phyloP scores from a whole-genome alignment of 2,329 filamentous ascomycete genomes.

The Coniella lustricola region DNA sequence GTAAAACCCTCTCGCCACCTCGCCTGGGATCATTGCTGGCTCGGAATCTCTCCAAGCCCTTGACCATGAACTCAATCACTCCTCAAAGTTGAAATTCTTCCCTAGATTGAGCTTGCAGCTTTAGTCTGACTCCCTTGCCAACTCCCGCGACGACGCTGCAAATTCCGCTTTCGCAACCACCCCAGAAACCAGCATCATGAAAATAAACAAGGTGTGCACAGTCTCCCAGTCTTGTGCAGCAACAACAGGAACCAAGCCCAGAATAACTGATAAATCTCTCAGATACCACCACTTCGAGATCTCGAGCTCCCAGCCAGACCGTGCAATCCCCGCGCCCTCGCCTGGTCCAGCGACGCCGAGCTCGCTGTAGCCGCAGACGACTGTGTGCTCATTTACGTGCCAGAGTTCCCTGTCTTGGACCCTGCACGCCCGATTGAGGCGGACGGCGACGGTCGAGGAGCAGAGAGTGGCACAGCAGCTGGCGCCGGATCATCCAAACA shows the following conservation, averaged over 20 bases:
- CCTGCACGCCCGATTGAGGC: slow-evolving; percentile 6
- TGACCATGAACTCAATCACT: no score
- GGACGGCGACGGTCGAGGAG: slow-evolving; percentile 3
- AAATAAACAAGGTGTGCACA: slow-evolving; percentile 9
- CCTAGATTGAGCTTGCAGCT: background rate
- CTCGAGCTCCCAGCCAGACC: slow-evolving; percentile 25
- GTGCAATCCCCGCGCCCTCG: slow-evolving; percentile 29
- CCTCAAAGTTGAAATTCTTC: background rate
- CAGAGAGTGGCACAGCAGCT: background rate
- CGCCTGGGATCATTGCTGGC: background rate
- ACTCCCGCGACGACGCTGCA: background rate
- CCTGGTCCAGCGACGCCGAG: slow-evolving; percentile 53
- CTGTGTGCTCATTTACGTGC: slow-evolving; percentile 43
- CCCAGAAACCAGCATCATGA: slow-evolving; percentile 1
- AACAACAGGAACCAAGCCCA: no score
- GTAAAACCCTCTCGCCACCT: background rate
- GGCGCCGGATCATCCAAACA: background rate
- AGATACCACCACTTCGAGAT: slow-evolving; percentile 40
- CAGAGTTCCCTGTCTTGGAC: slow-evolving; percentile 31
- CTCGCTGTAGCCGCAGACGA: slow-evolving; percentile 51
- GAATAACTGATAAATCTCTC: slow-evolving; percentile 10
- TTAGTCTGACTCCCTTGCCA: background rate
- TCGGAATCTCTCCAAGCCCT: no score
- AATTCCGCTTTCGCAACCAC: background rate
- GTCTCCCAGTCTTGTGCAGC: no score